Base-by-base conservation (phyloP, 2,329 filamentous ascomycete genomes). In the Fusarium anguioides region DNA sequence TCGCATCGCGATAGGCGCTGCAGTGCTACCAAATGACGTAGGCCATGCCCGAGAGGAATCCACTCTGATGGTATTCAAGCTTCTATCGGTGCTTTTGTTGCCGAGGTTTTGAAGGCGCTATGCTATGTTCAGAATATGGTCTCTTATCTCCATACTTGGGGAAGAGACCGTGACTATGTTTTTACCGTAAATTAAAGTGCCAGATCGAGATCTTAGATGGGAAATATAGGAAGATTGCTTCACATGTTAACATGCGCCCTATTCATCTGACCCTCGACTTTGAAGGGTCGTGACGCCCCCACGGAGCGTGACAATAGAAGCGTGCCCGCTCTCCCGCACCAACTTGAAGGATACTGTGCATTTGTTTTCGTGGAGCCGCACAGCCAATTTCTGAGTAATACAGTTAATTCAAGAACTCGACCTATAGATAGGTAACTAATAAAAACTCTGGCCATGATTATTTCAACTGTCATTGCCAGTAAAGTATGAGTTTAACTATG, bases 21-120 rank as follows among this genome's bases (percentile, higher is more conserved):
- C 45, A 53, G 58, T 48, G 60, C 63, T 72, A 71, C 66, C 44
- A 23, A 59, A 72, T 73, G 71, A 73, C 71, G 71, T 73, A 73
- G 63, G 60, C 51, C 66, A 41, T 24, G 57, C 51, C 53, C 46
- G 46, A 46, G n/a, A 20, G 29, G 26, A 63, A 51, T 64, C 60
- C 60, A 64, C 60, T 37, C 14, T 36, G 44, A n/a, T n/a, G n/a
- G 45, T 45, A 51, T 59, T 64, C 60, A 63, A 64, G 50, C 60
- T 64, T 63, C 51, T 45, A 50, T 57, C 44, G 26, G 31, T 55
- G 54, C 39, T 46, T 46, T 37, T 37, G 20, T 18, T 33, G 26
- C 26, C 39, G 20, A 44, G 20, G 29, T 8, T 45, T 53, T 23
- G 47, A 20, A 50, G 27, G 44, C 12, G 29, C 29, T 29, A 58